Conservation (phyloP, 2,329 filamentous ascomycete species). For the Neonectria hederae region DNA sequence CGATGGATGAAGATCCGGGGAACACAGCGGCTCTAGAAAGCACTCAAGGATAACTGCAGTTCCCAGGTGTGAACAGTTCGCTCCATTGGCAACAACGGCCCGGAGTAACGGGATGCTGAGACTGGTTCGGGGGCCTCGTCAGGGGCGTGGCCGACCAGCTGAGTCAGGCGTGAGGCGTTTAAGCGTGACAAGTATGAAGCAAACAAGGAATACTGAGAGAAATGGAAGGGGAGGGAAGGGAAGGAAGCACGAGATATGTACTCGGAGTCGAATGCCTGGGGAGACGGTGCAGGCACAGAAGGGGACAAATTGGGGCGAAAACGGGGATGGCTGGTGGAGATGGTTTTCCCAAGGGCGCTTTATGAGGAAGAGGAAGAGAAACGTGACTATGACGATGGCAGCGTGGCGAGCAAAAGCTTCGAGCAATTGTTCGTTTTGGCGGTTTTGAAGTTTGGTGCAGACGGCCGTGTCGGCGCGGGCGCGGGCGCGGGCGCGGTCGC, state of each 20-base stretch:
- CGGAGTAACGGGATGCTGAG: conserved; percentile 19
- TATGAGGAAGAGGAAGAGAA: conserved; percentile 3
- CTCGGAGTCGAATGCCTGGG: conserved; percentile 20
- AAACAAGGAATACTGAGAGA: conserved; percentile 12
- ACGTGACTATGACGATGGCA: background rate
- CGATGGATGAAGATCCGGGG: conserved; percentile 4
- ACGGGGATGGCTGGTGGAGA: conserved; percentile 27
- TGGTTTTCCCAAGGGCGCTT: conserved; percentile 26
- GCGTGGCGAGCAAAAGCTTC: background rate
- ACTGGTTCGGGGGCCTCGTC: conserved; percentile 24
- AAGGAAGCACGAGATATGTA: conserved; percentile 22
- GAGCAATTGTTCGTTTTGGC: background rate
- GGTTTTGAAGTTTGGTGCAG: background rate
- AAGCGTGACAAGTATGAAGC: conserved; percentile 20
- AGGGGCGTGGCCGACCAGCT: conserved; percentile 23
- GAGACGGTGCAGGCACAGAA: conserved; percentile 21
- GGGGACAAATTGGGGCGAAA: conserved; percentile 24
- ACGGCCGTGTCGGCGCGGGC: background rate
- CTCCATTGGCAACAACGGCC: conserved; percentile 37
- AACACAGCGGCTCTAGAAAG: conserved; percentile 40
- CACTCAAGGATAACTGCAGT: conserved; percentile 30
- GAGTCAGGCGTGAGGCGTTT: background rate
- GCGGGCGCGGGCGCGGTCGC: background rate
- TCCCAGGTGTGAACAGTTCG: conserved; percentile 23
- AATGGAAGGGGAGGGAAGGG: conserved; percentile 24